Evolutionary conservation across 202 grass and related monocot species (phyloP), one percentile per base, ranked within the genome.

Genomic region (Zoysia matrella): DNA sequence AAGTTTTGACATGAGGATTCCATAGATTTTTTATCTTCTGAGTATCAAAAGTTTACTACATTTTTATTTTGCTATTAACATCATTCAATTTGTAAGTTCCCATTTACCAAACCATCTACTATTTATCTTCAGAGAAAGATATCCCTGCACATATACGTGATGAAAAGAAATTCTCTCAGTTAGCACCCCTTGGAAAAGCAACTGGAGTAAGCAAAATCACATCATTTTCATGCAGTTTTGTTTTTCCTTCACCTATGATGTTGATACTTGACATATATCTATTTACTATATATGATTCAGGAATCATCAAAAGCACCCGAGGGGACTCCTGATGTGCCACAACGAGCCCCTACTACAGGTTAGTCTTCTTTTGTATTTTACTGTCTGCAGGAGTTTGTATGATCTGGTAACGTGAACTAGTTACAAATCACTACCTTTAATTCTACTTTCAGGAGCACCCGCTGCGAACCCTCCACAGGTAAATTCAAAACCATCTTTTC

Each of bases 81-180:
- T 30, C 22, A 69, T 76, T 18, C n/a, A 51, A 15, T 62, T 76
- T 78, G 16, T 84, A 72, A 60, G 5, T 65, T 57, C 44, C 14
- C 65, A 5, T 57, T 81, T 9, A 78, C 74, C 39, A 80, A 84
- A 52, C 50, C 56, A 5, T 72, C 36, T 77, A 60, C 30, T 77
- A 8, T 83, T 11, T 86, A 45, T 86, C 75, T 83, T 81, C 83
- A 95, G 92, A 95, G 74, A 98, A 98, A 80, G 96, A 98, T 84
- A 95, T 98, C 66, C 96, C 96, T 74, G 56, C 79, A 72, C 89
- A 95, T 90, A 77, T 88, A 80, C 92, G 52, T 40, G 92, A 98
- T 50, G 93, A 87, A 85, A 89, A 86, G 83, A 93, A 90, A 82
- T 50, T 88, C 8, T 87, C 92, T 0, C 91, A 91, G 65, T 49